phyloP scores from a whole-genome alignment of 768 basidiomycete genomes.

The Dictyophora rubrovolvata region DNA sequence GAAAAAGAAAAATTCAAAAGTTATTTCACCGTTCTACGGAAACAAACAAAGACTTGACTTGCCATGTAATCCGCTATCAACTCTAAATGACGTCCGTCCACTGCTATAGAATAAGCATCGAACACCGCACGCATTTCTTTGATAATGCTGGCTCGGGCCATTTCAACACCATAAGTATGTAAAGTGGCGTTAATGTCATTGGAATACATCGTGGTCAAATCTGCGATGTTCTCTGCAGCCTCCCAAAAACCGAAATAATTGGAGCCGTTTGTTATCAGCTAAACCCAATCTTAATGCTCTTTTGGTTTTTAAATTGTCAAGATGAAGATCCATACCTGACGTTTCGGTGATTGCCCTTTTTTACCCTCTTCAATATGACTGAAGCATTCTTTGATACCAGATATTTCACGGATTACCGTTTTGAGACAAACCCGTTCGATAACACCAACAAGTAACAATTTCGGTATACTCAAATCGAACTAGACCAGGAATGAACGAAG shows the following conservation, averaged over 20 bases:
- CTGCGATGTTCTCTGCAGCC: conserved; percentile 40
- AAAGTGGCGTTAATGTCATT: conserved; percentile 93
- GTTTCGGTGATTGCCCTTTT: conserved; percentile 34
- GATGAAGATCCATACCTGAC: conserved; percentile 1
- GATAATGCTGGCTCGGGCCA: conserved; percentile 85
- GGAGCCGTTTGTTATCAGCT: conserved; percentile 88
- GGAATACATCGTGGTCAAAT: conserved; percentile 75
- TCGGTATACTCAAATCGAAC: conserved; percentile 85
- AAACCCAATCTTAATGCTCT: conserved; percentile 11
- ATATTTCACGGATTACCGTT: conserved; percentile 83
- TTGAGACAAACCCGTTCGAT: conserved; percentile 79
- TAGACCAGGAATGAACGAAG: conserved; percentile 23
- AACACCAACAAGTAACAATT: conserved; percentile 87
- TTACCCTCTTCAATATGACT: conserved; percentile 51
- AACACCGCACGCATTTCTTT: conserved; percentile 89
- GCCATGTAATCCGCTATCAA: conserved; percentile 99
- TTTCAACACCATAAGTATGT: conserved; percentile 92
- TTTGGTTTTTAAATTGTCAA: background rate
- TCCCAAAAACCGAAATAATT: conserved; percentile 88
- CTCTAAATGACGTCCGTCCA: conserved; percentile 87
- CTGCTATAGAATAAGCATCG: conserved; percentile 90
- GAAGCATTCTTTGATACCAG: conserved; percentile 83
- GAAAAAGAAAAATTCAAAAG: background rate
- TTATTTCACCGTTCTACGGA: background rate
- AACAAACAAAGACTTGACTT: conserved; percentile 20